Percentiles rank a stretch among this genome's conserved stretches.
Evolutionary conservation across 225 moss, liverwort and hornwort genomes (phyloP).

Genomic region (Thuidium tamariscinum): DNA sequence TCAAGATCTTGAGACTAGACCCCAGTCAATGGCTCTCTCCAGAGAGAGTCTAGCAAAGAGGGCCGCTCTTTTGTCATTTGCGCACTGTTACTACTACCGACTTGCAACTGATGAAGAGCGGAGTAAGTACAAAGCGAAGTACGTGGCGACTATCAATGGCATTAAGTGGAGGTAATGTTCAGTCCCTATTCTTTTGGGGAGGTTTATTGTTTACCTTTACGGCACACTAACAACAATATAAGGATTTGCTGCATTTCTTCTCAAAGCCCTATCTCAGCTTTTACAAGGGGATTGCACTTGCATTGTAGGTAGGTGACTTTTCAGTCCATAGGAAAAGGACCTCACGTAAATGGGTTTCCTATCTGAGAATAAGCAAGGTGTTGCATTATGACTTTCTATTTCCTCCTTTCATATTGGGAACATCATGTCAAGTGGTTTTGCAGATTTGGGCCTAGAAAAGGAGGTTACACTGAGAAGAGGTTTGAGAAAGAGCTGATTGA

Average conservation of each 20-base stretch:
- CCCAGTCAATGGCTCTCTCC: background rate
- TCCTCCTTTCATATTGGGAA: background rate
- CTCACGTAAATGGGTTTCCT: background rate
- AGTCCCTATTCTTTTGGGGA: background rate
- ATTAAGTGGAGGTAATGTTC: conserved; percentile 14
- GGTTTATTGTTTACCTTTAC: background rate
- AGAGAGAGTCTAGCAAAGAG: background rate
- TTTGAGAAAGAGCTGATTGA: conserved; percentile 24
- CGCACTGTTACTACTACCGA: conserved; percentile 41
- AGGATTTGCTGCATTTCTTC: background rate
- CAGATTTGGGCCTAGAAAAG: background rate
- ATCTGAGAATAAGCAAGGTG: background rate
- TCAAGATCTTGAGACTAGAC: conserved; percentile 10
- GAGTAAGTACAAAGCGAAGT: conserved; percentile 4
- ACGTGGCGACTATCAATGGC: conserved; percentile 12
- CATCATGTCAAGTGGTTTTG: background rate
- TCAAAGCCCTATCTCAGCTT: background rate
- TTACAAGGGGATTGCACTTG: background rate
- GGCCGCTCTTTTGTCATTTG: conserved; percentile 28
- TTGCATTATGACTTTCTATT: background rate
- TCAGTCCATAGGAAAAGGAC: background rate
- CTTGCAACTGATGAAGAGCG: conserved; percentile 26
- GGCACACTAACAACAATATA: background rate
- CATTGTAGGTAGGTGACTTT: background rate
- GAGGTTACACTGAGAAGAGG: background rate